Percentiles rank a stretch among this genome's conserved stretches.
Conservation (phyloP, 1,284 basidiomycete species). For the Trichosporon sp. region DNA sequence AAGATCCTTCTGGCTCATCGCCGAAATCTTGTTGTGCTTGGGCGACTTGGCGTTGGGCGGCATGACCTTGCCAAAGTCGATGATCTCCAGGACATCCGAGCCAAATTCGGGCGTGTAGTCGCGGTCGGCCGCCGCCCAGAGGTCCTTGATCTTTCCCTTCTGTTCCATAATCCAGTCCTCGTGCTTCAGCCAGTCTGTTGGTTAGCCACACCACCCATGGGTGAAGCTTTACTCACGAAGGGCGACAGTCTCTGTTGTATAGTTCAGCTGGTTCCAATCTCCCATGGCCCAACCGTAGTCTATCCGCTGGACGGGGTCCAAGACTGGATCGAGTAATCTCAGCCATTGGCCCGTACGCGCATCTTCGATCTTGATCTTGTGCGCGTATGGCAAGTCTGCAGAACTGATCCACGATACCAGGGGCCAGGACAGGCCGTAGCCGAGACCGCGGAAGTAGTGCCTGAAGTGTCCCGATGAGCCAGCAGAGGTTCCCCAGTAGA, state of each 20-base stretch:
- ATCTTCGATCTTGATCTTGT: constrained; percentile 56
- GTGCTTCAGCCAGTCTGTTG: constrained; percentile 54
- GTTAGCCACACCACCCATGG: neutral
- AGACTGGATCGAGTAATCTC: constrained; percentile 49
- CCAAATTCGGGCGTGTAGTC: constrained; percentile 49
- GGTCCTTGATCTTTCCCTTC: constrained; percentile 40
- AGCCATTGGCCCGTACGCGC: constrained; percentile 57
- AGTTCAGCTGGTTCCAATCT: constrained; percentile 57
- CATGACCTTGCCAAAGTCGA: constrained; percentile 43
- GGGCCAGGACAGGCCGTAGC: constrained; percentile 58
- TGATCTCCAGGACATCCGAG: constrained; percentile 40
- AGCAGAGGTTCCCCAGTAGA: constrained; percentile 58
- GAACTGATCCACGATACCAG: constrained; percentile 56
- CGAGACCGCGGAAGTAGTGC: constrained; percentile 57
- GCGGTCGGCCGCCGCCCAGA: constrained; percentile 48
- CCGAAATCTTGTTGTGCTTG: neutral
- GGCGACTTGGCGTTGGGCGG: constrained; percentile 17
- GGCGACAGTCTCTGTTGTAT: constrained; percentile 50
- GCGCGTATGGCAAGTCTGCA: constrained; percentile 53
- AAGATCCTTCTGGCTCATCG: constrained; percentile 5
- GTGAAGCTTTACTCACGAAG: constrained; percentile 49
- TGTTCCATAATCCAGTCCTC: constrained; percentile 54
- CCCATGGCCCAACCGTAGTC: constrained; percentile 58
- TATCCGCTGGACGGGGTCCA: constrained; percentile 52
- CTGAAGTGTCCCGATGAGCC: constrained; percentile 53